Base-by-base conservation (phyloP, 495 filamentous ascomycete species). In the Elaphomyces granulatus region DNA sequence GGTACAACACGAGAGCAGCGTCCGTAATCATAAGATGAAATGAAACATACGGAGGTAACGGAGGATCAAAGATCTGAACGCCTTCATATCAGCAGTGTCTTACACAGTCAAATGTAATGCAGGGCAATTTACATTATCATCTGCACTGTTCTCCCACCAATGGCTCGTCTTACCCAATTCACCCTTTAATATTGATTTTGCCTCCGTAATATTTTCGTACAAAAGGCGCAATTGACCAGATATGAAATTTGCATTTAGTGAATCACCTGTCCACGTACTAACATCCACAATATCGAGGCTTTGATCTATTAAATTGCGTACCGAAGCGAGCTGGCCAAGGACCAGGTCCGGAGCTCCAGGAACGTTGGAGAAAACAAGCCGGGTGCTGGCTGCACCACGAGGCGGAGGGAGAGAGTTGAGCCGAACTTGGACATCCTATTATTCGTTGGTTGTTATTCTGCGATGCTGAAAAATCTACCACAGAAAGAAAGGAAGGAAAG, bases 11-110 rank as follows among this genome's bases (percentile, higher is more conserved):
- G 2, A 96, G 63, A 3, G 77, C 78, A 12, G 80, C 78, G 35
- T 94, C 85, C 30, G 75, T 71, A 37, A 96, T 75, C 18, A 71
- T 74, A 1, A 95, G 63, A 54, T 88, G 76, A 50, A 94, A 77
- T 3, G 77, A 77, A 1, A 92, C 60, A 44, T 68, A 68, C 1
- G 66, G 53, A 0, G 74, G 76, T 3, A 75, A 60, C 0, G 69
- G 65, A 33, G 77, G 76, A 32, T 75, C 71, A 50, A 83, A 75
- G 37, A 55, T 53, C 59, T 66, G 35, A 14, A 14, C 16, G 12
- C 23, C 4, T 33, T 12, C 10, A 34, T 3, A 10, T 10, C 1
- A 32, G 21, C 2, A 36, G 12, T 10, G 14, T 30, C 16, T 15
- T n/a, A 9, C 30, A 18, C 30, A 15, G 12, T 32, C 18, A 15